Evolutionary conservation across 164 flowering plant genomes (phyloP), one percentile per base, ranked within the genome.

Genomic region (Protea cynaroides): DNA sequence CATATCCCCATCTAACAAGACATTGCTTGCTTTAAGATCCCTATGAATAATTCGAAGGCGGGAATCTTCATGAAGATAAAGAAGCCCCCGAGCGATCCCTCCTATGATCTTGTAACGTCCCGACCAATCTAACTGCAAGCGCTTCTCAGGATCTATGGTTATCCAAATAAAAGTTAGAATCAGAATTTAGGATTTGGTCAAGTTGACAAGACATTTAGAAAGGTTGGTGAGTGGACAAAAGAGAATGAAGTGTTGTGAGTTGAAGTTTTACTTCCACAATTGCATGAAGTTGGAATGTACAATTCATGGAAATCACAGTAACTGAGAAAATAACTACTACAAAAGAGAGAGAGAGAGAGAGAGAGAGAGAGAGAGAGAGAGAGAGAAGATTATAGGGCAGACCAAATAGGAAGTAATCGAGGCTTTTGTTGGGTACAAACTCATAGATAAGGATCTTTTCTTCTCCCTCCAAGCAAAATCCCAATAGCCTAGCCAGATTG

Each of bases 61-160:
- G 40, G 76, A 73, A 24, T 73, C 72, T 65, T 69, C 76, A 23
- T 73, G 76, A 62, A 73, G 72, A 53, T 73, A 73, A n/a, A 73
- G 72, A 37, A 73, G 49, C 5, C 76, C 76, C 43, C 53, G 51
- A 51, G 76, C 71, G 4, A 69, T 69, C 24, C 73, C 73, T 46
- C 21, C 58, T 9, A 75, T 69, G n/a, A 75, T 66, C 29, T 63
- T 69, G 54, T 72, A 66, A 13, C 73, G 68, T 21, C 14, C 65
- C 53, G 47, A 34, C 75, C 73, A 75, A 63, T 69, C 65, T 67
- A 75, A 62, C 21, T 9, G 18, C 7, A 10, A 8, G 17, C 29
- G 63, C 19, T 57, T 64, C 4, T 8, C 34, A 0, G 60, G 69
- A 64, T 70, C 78, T 71, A 1, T 14, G 49, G 0, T 49, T 19